A percentile compares a stretch with the other conserved stretches of the same genome.
These are phyloP conservation scores for Hypoxylon sp. DNA, from an alignment of 2,329 filamentous ascomycete species.

Conservation along the genomic window DNA sequence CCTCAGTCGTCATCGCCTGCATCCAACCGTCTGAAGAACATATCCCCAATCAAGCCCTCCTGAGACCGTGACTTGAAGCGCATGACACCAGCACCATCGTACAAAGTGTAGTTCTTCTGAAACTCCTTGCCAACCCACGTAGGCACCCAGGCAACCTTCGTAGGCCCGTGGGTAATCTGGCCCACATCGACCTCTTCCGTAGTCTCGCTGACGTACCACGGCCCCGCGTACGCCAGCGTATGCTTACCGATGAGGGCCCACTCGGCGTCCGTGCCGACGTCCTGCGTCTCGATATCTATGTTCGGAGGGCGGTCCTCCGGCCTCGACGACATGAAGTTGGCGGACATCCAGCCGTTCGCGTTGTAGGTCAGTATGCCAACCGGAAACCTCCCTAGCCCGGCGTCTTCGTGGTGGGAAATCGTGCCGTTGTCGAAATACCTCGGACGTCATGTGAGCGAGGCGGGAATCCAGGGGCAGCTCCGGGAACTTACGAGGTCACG, in stretches of 20 bases:
- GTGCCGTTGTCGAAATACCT: constrained; percentile 38
- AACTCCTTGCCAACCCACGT: constrained; percentile 44
- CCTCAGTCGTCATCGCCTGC: neutral
- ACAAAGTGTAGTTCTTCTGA: constrained; percentile 36
- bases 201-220: constrained; percentile 43
- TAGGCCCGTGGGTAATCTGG: constrained; percentile 48
- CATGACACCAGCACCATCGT: constrained; percentile 21
- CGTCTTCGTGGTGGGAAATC: constrained; percentile 15
- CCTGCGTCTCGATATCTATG: constrained; percentile 43
- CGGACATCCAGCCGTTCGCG: constrained; percentile 46
- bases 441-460: constrained; percentile 1
- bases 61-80: constrained; percentile 18
- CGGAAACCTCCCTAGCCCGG: constrained; percentile 17
- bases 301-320: constrained; percentile 44
- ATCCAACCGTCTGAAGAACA: constrained; percentile 24
- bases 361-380: constrained; percentile 49
- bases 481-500: constrained; percentile 30
- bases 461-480: neutral
- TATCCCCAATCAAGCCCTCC: constrained; percentile 18
- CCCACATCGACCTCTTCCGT: constrained; percentile 37
- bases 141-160: constrained; percentile 46
- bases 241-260: constrained; percentile 49
- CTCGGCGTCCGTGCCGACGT: constrained; percentile 46
- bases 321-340: constrained; percentile 48
- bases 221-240: constrained; percentile 47